A percentile compares a stretch with the other conserved stretches of the same genome.
These are phyloP conservation scores for Trichosporon sp. DNA, from an alignment of 1,284 basidiomycete species.

Conservation along the genomic window DNA sequence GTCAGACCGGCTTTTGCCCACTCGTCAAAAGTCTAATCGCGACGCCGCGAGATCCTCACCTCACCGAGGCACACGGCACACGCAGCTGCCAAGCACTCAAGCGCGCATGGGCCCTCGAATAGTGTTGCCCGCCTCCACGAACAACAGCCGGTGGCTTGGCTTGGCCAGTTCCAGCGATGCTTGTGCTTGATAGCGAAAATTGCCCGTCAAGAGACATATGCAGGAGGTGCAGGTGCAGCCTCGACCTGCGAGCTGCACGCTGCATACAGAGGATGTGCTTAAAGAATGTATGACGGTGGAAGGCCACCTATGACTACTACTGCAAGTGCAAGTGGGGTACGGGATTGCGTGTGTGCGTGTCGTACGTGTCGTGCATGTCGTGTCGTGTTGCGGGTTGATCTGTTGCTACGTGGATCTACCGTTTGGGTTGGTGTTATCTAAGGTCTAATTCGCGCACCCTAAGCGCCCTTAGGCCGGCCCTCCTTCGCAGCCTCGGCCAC, in stretches of 20 bases:
- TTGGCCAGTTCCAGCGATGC: not conserved
- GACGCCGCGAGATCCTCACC: not conserved
- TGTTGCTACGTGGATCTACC: not conserved
- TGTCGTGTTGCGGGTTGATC: not conserved
- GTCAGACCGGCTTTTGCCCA: not conserved
- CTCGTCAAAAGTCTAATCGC: not conserved
- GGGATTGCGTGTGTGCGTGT: not conserved
- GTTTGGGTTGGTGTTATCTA: not conserved
- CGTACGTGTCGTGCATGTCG: not conserved
- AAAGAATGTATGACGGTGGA: not conserved
- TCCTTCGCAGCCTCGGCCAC: constrained; percentile 17
- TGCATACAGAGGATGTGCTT: too few species aligned
- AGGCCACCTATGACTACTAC: not conserved
- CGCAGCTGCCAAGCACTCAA: not conserved
- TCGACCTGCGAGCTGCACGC: not conserved
- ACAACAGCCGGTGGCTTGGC: not conserved
- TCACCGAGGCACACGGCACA: not conserved
- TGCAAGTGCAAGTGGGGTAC: not conserved
- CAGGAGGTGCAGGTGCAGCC: too few species aligned
- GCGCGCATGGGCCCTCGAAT: not conserved
- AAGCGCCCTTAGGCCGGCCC: constrained; percentile 10
- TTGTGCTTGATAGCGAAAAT: not conserved
- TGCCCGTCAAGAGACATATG: too few species aligned
- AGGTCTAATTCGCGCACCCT: not conserved
- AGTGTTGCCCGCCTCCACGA: not conserved